Base-by-base conservation (phyloP, 2,329 filamentous ascomycete species). In the Colletotrichum sidae region DNA sequence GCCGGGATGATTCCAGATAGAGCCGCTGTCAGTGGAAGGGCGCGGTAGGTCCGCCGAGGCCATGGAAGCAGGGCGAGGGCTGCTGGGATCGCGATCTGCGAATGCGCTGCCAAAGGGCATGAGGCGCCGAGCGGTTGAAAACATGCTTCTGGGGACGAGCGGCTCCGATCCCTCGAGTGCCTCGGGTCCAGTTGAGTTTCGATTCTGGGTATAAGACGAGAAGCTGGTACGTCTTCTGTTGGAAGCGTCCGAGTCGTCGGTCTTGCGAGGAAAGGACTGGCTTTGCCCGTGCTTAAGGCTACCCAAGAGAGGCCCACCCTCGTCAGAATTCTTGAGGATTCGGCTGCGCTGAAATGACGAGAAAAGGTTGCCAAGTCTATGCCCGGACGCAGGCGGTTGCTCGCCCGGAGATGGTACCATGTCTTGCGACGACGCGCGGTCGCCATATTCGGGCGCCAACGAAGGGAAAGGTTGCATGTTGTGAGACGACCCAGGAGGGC, bases 21-120 rank as follows among this genome's bases (percentile, higher is more conserved):
- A 91, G 52, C 89, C 87, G 68, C 90, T 92, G 67, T 96, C 93
- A 1, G 91, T 92, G 1, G 92, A 94, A 6, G 92, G 93, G 52
- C 92, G 85, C 2, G 92, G 91, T 56, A 94, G 82, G 64, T 92
- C 90, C 6, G 84, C 84, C 0, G 90, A 92, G 12, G 88, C 87
- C 65, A 91, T 90, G 2, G 90, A 92, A 1, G 87, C 82, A 11
- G 92, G 91, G 15, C 91, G 83, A 1, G 92, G 90, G 74, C 85
- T 84, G 74, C 83, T 82, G 3, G 83, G 80, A 46, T 88, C 86
- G 42, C 84, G 80, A 15, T 89, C 86, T 25, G 86, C 83, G 52
- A 83, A 80, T 9, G 45, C 47, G 55, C 85, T 86, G 1, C 83
- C 75, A 63, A 84, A 84, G 1, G 81, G 79, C 61, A 83, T 80